These are phyloP conservation scores for Liriodendron chinense DNA, from an alignment of 164 flowering plant genomes.

Conservation along the genomic window DNA sequence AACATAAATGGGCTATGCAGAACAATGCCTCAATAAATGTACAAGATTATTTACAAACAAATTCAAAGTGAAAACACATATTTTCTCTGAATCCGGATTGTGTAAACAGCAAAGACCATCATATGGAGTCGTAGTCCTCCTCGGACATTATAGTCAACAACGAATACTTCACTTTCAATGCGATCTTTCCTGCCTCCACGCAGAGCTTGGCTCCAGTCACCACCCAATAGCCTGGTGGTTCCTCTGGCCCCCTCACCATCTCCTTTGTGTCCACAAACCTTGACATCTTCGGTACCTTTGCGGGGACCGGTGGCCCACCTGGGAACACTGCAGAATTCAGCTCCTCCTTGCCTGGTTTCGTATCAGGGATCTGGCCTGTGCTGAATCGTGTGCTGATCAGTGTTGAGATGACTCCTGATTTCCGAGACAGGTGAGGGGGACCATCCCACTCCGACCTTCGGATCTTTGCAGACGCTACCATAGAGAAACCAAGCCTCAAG, in stretches of 20 bases:
- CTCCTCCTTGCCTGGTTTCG: slow-evolving; percentile 51
- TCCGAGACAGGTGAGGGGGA: slow-evolving; percentile 41
- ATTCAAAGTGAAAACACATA: background rate
- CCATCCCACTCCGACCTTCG: slow-evolving; percentile 87
- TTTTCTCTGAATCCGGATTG: background rate
- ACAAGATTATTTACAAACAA: background rate
- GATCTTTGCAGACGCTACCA: slow-evolving; percentile 55
- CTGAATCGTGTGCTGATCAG: slow-evolving; percentile 64
- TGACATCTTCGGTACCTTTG: slow-evolving; percentile 44
- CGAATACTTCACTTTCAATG: slow-evolving; percentile 72
- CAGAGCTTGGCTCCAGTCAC: slow-evolving; percentile 87
- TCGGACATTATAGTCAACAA: slow-evolving; percentile 57
- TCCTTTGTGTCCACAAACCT: slow-evolving; percentile 70
- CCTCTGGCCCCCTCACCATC: slow-evolving; percentile 82
- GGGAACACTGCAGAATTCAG: slow-evolving; percentile 78
- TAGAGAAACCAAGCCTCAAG: slow-evolving; percentile 81
- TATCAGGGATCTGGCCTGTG: slow-evolving; percentile 31
- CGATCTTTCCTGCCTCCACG: slow-evolving; percentile 62
- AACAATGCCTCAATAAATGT: background rate
- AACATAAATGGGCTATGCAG: no score
- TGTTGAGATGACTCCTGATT: slow-evolving; percentile 64
- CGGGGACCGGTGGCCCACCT: slow-evolving; percentile 61
- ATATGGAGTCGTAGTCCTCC: slow-evolving; percentile 26
- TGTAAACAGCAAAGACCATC: background rate
- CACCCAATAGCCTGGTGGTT: slow-evolving; percentile 88